phyloP scores from a whole-genome alignment of 1,284 basidiomycete genomes.

The Apiotrichum brassicae region DNA sequence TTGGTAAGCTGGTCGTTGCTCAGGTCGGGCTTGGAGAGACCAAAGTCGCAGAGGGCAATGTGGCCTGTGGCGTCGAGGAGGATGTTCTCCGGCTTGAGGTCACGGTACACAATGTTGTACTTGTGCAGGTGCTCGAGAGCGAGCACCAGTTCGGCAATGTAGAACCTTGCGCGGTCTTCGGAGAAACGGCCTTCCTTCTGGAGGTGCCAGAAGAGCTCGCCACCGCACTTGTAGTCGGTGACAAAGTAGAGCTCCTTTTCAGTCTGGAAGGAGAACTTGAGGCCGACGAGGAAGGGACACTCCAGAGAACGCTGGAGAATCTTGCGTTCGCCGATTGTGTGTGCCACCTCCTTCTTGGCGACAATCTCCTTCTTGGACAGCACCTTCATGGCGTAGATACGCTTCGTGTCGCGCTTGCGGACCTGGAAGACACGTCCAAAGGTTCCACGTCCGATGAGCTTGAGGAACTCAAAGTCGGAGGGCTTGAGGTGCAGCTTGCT shows the following conservation, averaged over 20 bases:
- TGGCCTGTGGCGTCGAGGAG: slow-evolving; percentile 94
- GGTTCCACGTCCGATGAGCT: slow-evolving; percentile 95
- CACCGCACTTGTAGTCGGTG: slow-evolving; percentile 98
- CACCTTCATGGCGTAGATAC: slow-evolving; percentile 99
- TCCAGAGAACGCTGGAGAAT: slow-evolving; percentile 92
- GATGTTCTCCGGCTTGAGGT: slow-evolving; percentile 96
- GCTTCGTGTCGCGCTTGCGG: slow-evolving; percentile 92
- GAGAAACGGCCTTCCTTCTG: slow-evolving; percentile 89
- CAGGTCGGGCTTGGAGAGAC: slow-evolving; percentile 91
- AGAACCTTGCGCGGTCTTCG: slow-evolving; percentile 89
- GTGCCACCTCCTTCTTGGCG: slow-evolving; percentile 97
- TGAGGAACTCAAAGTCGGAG: slow-evolving; percentile 96
- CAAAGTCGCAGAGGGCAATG: slow-evolving; percentile 94
- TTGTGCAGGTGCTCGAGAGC: slow-evolving; percentile 95
- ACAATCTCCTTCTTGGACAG: slow-evolving; percentile 98
- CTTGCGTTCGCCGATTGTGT: slow-evolving; percentile 98
- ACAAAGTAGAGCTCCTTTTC: slow-evolving; percentile 93
- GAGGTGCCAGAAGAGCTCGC: slow-evolving; percentile 96
- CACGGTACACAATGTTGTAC: slow-evolving; percentile 93
- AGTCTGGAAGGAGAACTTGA: slow-evolving; percentile 98
- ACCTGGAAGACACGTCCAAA: slow-evolving; percentile 99
- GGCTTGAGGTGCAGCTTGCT: slow-evolving; percentile 75
- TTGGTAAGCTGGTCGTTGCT: slow-evolving; percentile 91
- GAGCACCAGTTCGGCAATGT: slow-evolving; percentile 88
- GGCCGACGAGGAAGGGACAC: slow-evolving; percentile 93